phyloP scores from a whole-genome alignment of 257 asterid species.

The Echites panduratus region DNA sequence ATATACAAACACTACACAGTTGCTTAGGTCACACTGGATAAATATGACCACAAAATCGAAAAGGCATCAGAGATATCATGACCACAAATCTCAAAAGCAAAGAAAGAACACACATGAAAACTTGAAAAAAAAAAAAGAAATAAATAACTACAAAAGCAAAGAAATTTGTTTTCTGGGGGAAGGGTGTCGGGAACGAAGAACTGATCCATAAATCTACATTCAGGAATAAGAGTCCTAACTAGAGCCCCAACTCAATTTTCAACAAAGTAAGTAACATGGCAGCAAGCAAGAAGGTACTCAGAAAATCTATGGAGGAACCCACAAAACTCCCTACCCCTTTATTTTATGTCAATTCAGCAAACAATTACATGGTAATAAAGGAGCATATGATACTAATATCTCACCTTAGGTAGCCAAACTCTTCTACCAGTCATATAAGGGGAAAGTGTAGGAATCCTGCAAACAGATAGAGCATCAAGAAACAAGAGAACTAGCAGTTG shows the following conservation, averaged over 20 bases:
- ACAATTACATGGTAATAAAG: conserved; percentile 6
- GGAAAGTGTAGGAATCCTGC: conserved; percentile 58
- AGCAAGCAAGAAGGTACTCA: neutral
- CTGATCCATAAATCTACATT: too few species aligned
- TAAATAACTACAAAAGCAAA: too few species aligned
- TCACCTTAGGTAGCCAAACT: conserved; percentile 70
- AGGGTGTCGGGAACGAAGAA: too few species aligned
- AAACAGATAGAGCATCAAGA: conserved; percentile 85
- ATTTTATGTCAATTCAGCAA: neutral
- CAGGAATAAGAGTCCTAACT: neutral
- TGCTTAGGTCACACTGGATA: neutral
- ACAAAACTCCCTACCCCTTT: neutral
- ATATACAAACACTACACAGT: neutral
- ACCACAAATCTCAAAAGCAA: neutral
- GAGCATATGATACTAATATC: conserved; percentile 13
- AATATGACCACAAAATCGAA: neutral
- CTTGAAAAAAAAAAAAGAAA: too few species aligned
- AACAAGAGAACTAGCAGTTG: conserved; percentile 63
- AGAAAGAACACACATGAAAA: too few species aligned
- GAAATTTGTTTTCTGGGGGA: too few species aligned
- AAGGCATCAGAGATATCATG: neutral
- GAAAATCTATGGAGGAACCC: neutral
- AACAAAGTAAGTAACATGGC: neutral
- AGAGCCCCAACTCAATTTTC: neutral
- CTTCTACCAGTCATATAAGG: conserved; percentile 52